Evolutionary conservation across 768 basidiomycete species (phyloP).

Genomic region (Dioszegia aurantiaca): DNA sequence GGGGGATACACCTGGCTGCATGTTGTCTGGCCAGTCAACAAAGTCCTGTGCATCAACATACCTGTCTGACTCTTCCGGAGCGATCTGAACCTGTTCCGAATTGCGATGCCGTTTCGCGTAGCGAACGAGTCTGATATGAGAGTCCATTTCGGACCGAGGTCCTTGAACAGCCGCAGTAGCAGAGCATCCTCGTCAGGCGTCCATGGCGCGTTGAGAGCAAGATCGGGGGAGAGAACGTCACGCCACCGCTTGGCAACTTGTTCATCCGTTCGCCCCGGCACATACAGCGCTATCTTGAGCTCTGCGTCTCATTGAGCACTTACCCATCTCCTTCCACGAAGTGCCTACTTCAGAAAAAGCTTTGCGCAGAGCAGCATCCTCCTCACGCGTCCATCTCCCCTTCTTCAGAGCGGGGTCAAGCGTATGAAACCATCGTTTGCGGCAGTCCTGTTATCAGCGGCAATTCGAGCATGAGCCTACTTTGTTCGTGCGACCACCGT

Average conservation of each 20-base stretch:
- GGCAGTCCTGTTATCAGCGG: constrained; percentile 13
- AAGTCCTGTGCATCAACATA: neutral
- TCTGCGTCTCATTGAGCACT: neutral
- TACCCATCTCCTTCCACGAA: constrained; percentile 20
- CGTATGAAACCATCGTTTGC: constrained; percentile 19
- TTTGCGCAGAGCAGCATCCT: constrained; percentile 14
- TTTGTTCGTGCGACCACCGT: constrained; percentile 15
- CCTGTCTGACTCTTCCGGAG: neutral
- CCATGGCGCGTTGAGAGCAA: constrained; percentile 15
- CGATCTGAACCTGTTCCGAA: constrained; percentile 13
- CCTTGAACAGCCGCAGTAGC: constrained; percentile 12
- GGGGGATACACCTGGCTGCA: neutral
- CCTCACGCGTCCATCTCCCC: constrained; percentile 14
- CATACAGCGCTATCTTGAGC: constrained; percentile 2
- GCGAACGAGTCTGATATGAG: constrained; percentile 12
- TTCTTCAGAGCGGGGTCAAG: constrained; percentile 17
- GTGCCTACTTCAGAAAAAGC: constrained; percentile 9
- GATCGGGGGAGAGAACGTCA: constrained; percentile 16
- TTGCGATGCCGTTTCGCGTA: constrained; percentile 12
- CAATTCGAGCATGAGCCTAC: neutral
- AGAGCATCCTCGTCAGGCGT: constrained; percentile 12
- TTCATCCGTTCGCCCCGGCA: constrained; percentile 18
- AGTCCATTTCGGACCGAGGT: constrained; percentile 20
- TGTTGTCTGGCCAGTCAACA: neutral
- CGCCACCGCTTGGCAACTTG: constrained; percentile 21